Percentiles rank a stretch among this genome's conserved stretches.
phyloP scores from a whole-genome alignment of 2,329 filamentous ascomycete genomes.

The Sporothrix globosa region DNA sequence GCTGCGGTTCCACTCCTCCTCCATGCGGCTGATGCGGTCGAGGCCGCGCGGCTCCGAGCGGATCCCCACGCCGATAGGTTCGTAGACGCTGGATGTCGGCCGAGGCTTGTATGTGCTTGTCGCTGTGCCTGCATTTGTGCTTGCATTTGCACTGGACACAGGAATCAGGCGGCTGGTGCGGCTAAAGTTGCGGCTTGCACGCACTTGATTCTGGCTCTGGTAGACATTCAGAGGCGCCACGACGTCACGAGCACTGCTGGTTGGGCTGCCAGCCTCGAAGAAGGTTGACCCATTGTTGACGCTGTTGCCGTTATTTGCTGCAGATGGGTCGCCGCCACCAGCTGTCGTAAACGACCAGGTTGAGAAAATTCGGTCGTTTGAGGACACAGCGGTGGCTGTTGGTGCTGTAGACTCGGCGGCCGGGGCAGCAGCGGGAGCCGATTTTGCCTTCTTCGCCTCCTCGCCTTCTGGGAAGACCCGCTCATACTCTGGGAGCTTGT shows the following conservation, averaged over 20 bases:
- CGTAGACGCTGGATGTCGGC: slow-evolving; percentile 28
- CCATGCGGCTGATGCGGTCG: slow-evolving; percentile 28
- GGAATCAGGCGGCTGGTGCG: slow-evolving; percentile 12
- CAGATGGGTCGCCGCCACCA: not conserved
- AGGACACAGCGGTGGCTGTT: slow-evolving; percentile 1
- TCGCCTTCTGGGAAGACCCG: not conserved
- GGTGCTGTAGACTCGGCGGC: not conserved
- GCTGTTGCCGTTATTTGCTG: not conserved
- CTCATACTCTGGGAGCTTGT: slow-evolving; percentile 30
- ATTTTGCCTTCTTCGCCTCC: not conserved
- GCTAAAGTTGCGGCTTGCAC: slow-evolving; percentile 23
- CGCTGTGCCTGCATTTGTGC: not conserved
- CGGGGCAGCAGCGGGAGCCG: not conserved
- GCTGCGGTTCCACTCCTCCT: slow-evolving; percentile 26
- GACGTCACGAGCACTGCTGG: not conserved
- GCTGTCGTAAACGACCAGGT: slow-evolving; percentile 24
- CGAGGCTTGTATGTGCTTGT: not conserved
- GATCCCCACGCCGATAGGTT: slow-evolving; percentile 8
- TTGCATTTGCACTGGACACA: not conserved
- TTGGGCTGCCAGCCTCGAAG: slow-evolving; percentile 6
- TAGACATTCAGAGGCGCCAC: slow-evolving; percentile 7
- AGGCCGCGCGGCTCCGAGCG: slow-evolving; percentile 10
- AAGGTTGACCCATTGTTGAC: not conserved
- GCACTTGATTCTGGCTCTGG: not conserved
- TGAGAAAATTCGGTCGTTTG: slow-evolving; percentile 21